These are phyloP conservation scores for Penicillium riverlandense DNA, from an alignment of 495 filamentous ascomycete species.

Conservation along the genomic window DNA sequence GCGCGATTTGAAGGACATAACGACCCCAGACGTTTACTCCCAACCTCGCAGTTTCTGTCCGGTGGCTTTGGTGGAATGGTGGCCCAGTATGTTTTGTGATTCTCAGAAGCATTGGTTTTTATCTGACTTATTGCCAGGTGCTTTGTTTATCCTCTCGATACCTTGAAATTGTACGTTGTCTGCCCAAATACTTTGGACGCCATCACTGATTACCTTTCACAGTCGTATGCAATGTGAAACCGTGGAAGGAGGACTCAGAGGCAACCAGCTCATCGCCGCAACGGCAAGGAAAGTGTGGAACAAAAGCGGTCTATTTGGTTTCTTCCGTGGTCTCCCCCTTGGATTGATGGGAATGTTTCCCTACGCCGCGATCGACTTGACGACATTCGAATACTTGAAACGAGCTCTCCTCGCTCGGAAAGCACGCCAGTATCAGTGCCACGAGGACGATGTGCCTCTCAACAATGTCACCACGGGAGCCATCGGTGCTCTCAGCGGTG, in stretches of 20 bases:
- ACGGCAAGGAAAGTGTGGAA: conserved; percentile 82
- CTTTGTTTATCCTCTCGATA: conserved; percentile 93
- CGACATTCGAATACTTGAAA: conserved; percentile 92
- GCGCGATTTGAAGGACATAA: conserved; percentile 83
- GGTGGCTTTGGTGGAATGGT: conserved; percentile 88
- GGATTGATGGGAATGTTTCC: conserved; percentile 95
- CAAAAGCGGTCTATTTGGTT: conserved; percentile 62
- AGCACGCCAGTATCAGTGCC: conserved; percentile 59
- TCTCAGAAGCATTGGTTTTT: neutral
- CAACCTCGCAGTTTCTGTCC: conserved; percentile 81
- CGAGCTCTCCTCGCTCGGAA: conserved; percentile 59
- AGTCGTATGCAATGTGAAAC: conserved; percentile 91
- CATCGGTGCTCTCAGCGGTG: conserved; percentile 84
- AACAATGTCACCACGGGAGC: conserved; percentile 71
- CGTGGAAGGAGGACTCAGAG: conserved; percentile 73
- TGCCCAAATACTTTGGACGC: neutral
- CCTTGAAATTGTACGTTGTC: conserved; percentile 76
- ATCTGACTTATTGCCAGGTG: conserved; percentile 48
- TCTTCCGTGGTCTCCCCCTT: conserved; percentile 89
- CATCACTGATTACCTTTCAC: conserved; percentile 11
- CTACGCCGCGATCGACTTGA: conserved; percentile 93
- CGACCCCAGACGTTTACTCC: conserved; percentile 69
- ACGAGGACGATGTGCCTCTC: conserved; percentile 74
- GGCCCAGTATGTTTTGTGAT: conserved; percentile 59
- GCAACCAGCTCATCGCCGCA: conserved; percentile 74